phyloP scores from a whole-genome alignment of 495 filamentous ascomycete species.

The Lichina pygmaea region DNA sequence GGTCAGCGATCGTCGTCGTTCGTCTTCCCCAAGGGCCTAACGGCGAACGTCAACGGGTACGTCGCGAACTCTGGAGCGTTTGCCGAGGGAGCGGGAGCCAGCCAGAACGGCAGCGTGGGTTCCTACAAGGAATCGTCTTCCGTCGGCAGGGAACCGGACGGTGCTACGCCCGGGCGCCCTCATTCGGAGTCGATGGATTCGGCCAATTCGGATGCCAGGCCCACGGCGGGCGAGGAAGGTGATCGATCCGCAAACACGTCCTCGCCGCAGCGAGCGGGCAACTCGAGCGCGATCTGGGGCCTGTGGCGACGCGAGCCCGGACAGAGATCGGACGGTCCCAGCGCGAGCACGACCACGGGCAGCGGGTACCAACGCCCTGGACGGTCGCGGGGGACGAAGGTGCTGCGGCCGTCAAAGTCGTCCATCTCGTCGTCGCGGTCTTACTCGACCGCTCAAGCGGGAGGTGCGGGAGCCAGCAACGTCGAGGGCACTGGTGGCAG shows the following conservation, averaged over 20 bases:
- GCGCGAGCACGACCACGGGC: conserved; percentile 9
- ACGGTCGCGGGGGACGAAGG: conserved; percentile 41
- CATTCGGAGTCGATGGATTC: not conserved
- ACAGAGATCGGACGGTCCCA: not conserved
- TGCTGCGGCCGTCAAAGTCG: conserved; percentile 39
- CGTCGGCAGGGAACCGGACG: not conserved
- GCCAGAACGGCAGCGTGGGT: not conserved
- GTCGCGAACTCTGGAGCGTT: too few species aligned
- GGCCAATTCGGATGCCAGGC: not conserved
- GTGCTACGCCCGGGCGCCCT: not conserved
- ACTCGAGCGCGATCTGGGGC: conserved; percentile 25
- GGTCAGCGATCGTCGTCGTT: not conserved
- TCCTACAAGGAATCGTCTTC: not conserved
- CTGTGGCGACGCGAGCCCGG: conserved; percentile 35
- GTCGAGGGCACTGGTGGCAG: conserved; percentile 6
- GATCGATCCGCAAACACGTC: not conserved
- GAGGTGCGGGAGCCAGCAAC: conserved; percentile 1
- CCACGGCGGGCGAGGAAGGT: not conserved
- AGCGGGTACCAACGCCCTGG: conserved; percentile 32
- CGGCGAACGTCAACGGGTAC: too few species aligned
- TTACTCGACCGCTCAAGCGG: not conserved
- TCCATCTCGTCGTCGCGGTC: conserved; percentile 12
- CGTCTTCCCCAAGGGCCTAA: too few species aligned
- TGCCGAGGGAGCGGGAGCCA: not conserved
- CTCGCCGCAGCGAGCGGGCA: not conserved